phyloP scores from a whole-genome alignment of 495 filamentous ascomycete species.

The Aspergillus coremiiformis region DNA sequence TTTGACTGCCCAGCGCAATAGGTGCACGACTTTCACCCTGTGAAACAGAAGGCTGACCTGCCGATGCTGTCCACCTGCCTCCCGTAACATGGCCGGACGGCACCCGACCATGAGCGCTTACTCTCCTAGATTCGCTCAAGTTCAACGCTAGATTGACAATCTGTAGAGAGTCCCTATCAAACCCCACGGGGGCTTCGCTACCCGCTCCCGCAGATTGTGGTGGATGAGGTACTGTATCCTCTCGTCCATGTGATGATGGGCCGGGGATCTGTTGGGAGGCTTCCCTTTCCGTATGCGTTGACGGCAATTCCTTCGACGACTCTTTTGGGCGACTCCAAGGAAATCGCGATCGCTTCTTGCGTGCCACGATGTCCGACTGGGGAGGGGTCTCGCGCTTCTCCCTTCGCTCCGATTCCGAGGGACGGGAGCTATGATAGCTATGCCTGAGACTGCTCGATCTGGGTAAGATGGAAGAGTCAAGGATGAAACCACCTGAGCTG shows the following conservation, averaged over 20 bases:
- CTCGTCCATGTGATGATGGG: neutral
- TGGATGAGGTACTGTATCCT: slow-evolving; percentile 2
- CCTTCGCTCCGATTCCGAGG: slow-evolving; percentile 20
- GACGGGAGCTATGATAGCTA: slow-evolving; percentile 20
- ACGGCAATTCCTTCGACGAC: slow-evolving; percentile 15
- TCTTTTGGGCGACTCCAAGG: slow-evolving; percentile 32
- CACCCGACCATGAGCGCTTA: slow-evolving; percentile 32
- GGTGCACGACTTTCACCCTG: slow-evolving; percentile 15
- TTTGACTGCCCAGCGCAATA: slow-evolving; percentile 10
- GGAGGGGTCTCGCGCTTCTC: slow-evolving; percentile 26
- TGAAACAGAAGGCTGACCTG: slow-evolving; percentile 41
- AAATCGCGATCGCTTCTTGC: slow-evolving; percentile 37
- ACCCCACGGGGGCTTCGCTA: slow-evolving; percentile 21
- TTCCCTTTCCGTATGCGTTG: slow-evolving; percentile 4
- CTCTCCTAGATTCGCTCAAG: slow-evolving; percentile 72
- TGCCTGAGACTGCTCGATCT: slow-evolving; percentile 23
- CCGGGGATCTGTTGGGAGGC: neutral
- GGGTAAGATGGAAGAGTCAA: slow-evolving; percentile 33
- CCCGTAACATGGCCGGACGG: slow-evolving; percentile 28
- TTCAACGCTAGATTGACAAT: slow-evolving; percentile 88
- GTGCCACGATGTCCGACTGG: slow-evolving; percentile 25
- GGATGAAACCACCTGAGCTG: slow-evolving; percentile 39
- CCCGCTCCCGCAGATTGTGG: slow-evolving; percentile 8
- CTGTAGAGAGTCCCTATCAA: slow-evolving; percentile 71
- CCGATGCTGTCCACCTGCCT: slow-evolving; percentile 46